A percentile compares a stretch with the other conserved stretches of the same genome.
Evolutionary conservation across 441 rosid genomes (phyloP).

Genomic region (Geranium incanum): DNA sequence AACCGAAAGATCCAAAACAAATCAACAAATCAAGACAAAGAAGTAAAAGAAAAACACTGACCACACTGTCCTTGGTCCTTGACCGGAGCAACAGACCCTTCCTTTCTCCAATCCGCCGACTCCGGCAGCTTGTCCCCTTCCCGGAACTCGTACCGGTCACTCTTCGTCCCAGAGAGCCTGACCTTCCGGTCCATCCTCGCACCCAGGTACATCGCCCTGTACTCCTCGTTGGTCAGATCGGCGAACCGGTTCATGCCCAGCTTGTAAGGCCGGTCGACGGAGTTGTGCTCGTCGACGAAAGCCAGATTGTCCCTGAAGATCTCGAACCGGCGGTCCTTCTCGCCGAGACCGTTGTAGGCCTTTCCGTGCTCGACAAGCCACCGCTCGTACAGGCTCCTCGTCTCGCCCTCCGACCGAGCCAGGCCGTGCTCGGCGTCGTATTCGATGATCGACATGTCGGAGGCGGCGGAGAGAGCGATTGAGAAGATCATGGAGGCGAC

Average conservation of each 20-base stretch:
- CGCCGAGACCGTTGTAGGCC: conserved; percentile 34
- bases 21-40: not conserved
- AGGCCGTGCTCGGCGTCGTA: too few species aligned
- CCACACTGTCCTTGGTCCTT: conserved; percentile 65
- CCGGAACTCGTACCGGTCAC: conserved; percentile 27
- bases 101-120: conserved; percentile 49
- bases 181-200: conserved; percentile 36
- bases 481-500: too few species aligned
- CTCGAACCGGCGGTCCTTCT: conserved; percentile 37
- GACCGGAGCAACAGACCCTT: conserved; percentile 49
- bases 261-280: conserved; percentile 35
- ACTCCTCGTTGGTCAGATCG: conserved; percentile 61
- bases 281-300: conserved; percentile 46
- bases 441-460: too few species aligned
- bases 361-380: conserved; percentile 52
- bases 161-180: conserved; percentile 40
- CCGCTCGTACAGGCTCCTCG: too few species aligned
- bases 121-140: conserved; percentile 36
- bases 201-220: conserved; percentile 38
- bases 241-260: conserved; percentile 54
- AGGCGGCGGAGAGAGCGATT: too few species aligned
- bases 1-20: not conserved
- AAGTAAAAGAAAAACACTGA: conserved; percentile 14
- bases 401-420: too few species aligned
- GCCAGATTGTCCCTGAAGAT: conserved; percentile 55